Evolutionary conservation across 2,329 filamentous ascomycete species (phyloP).

Genomic region (Penicillium sp.): DNA sequence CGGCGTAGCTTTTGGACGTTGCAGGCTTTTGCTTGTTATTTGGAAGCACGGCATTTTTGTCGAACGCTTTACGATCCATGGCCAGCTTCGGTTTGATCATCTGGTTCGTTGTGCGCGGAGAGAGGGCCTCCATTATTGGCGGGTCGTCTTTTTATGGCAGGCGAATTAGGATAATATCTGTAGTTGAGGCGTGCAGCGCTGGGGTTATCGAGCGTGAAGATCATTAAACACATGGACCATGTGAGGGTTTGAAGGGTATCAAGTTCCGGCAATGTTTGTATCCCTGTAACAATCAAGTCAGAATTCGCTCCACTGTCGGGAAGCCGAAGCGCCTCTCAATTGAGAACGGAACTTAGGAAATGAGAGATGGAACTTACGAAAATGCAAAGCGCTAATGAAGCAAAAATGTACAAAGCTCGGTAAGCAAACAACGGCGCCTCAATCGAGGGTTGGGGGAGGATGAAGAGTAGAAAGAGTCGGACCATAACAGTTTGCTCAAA

Average conservation of each 20-base stretch:
- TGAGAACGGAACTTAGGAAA: constrained; percentile 7
- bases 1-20: constrained; percentile 45
- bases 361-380: constrained; percentile 13
- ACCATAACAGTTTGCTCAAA: constrained; percentile 31
- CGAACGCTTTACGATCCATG: constrained; percentile 40
- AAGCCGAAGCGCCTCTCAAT: constrained; percentile 12
- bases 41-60: constrained; percentile 35
- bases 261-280: constrained; percentile 25
- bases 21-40: constrained; percentile 30
- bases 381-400: constrained; percentile 30
- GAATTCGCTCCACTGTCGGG: constrained; percentile 18
- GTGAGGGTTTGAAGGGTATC: constrained; percentile 22
- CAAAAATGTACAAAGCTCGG: constrained; percentile 25
- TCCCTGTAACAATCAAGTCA: constrained; percentile 25
- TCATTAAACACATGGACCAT: constrained; percentile 18
- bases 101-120: constrained; percentile 49
- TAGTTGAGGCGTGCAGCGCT: not conserved
- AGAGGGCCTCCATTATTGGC: constrained; percentile 48
- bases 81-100: constrained; percentile 43
- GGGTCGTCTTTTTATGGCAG: constrained; percentile 3
- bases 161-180: constrained; percentile 6
- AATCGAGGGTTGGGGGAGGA: constrained; percentile 17
- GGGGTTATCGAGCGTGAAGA: constrained; percentile 12
- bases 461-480: constrained; percentile 22
- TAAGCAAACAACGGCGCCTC: constrained; percentile 18